Conservation (phyloP, 1,284 basidiomycete genomes). For the Heliocybe sulcata region DNA sequence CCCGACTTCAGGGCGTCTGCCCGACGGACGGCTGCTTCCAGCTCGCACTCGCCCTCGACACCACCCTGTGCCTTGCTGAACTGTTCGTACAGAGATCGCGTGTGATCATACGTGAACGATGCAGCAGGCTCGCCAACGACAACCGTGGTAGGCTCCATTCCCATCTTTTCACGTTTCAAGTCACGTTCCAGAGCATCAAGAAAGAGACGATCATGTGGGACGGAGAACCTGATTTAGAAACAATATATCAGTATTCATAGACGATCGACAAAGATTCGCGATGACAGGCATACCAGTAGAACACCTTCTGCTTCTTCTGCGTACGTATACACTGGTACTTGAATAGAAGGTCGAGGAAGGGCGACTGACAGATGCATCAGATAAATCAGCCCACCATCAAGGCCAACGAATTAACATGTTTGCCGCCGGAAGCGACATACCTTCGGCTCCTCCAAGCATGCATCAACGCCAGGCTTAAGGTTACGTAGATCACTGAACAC, state of each 20-base stretch:
- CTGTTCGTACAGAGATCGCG: slow-evolving; percentile 81
- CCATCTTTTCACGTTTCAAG: slow-evolving; percentile 87
- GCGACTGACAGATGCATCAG: slow-evolving; percentile 36
- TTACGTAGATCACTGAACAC: slow-evolving; percentile 89
- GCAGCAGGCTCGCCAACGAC: slow-evolving; percentile 75
- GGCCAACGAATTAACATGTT: slow-evolving; percentile 5
- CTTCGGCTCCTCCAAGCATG: slow-evolving; percentile 89
- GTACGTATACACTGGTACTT: slow-evolving; percentile 93
- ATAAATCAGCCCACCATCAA: slow-evolving; percentile 5
- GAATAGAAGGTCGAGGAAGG: slow-evolving; percentile 88
- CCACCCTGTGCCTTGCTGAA: slow-evolving; percentile 54
- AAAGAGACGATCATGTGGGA: slow-evolving; percentile 93
- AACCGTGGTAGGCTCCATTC: slow-evolving; percentile 75
- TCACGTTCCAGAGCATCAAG: slow-evolving; percentile 91
- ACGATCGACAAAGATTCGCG: background rate
- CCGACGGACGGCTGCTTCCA: slow-evolving; percentile 42
- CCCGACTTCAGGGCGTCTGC: slow-evolving; percentile 27
- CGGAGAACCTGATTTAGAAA: slow-evolving; percentile 51
- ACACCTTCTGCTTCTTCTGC: slow-evolving; percentile 94
- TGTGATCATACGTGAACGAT: slow-evolving; percentile 80
- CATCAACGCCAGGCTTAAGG: slow-evolving; percentile 85
- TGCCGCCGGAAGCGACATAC: slow-evolving; percentile 30
- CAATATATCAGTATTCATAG: slow-evolving; percentile 1
- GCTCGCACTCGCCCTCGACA: slow-evolving; percentile 48
- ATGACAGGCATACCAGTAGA: slow-evolving; percentile 67